These are phyloP conservation scores for Alternaria brassicicola DNA, from an alignment of 2,329 filamentous ascomycete species.

Conservation along the genomic window DNA sequence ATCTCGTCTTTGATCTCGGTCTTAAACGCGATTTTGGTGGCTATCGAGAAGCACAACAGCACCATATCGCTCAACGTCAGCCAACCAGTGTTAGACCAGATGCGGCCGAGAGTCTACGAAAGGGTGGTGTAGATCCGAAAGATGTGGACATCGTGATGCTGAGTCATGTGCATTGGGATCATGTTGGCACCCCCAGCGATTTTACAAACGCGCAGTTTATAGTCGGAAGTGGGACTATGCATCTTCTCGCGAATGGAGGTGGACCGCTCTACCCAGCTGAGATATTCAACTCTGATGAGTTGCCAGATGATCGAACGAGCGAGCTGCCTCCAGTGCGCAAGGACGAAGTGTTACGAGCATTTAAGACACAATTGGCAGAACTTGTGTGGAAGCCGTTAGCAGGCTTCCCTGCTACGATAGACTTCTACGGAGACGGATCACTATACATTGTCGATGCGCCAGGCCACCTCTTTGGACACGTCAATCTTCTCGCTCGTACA, in stretches of 20 bases:
- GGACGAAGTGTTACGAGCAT: conserved; percentile 31
- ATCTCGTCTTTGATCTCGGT: conserved; percentile 61
- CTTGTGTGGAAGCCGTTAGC: conserved; percentile 53
- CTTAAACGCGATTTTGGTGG: conserved; percentile 53
- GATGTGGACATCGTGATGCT: conserved; percentile 54
- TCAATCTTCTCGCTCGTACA: conserved; percentile 57
- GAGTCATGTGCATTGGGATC: conserved; percentile 65
- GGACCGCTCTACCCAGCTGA: conserved; percentile 50
- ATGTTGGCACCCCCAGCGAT: conserved; percentile 61
- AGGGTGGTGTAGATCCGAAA: conserved; percentile 46
- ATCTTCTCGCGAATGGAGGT: conserved; percentile 36
- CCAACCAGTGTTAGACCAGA: conserved; percentile 56
- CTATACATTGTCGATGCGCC: conserved; percentile 58
- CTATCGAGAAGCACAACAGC: conserved; percentile 54
- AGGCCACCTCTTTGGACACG: conserved; percentile 59
- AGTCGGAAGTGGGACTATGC: conserved; percentile 52
- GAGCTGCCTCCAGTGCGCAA: conserved; percentile 50
- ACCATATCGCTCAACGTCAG: conserved; percentile 54
- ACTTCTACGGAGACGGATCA: conserved; percentile 56
- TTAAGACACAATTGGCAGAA: conserved; percentile 8
- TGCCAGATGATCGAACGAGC: conserved; percentile 50
- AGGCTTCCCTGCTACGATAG: conserved; percentile 54
- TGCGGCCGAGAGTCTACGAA: conserved; percentile 47
- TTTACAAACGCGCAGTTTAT: conserved; percentile 58
- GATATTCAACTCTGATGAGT: conserved; percentile 53